These are phyloP conservation scores for Blastomyces parvus DNA, from an alignment of 2,329 filamentous ascomycete genomes.

Conservation along the genomic window DNA sequence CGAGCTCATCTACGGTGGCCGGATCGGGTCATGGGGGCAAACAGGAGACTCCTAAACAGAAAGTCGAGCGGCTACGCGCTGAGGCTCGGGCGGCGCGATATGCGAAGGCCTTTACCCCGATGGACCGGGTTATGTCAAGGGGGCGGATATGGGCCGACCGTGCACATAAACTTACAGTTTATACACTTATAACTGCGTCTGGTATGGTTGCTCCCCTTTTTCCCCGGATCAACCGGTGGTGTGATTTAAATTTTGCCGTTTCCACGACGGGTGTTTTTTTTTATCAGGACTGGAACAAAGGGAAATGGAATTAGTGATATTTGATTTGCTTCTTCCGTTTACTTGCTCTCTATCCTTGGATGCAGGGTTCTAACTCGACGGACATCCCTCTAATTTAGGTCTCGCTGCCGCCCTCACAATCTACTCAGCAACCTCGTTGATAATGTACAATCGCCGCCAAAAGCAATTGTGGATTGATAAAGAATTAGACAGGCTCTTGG, in stretches of 20 bases:
- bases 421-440: constrained; percentile 57
- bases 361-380: constrained; percentile 5
- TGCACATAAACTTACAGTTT: constrained; percentile 51
- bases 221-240: background rate
- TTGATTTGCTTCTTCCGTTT: background rate
- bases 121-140: constrained; percentile 46
- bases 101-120: constrained; percentile 47
- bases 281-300: background rate
- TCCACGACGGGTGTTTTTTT: background rate
- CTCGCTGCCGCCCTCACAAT: constrained; percentile 52
- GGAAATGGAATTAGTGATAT: background rate
- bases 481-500: constrained; percentile 34
- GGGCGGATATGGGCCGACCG: constrained; percentile 51
- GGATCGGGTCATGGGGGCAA: constrained; percentile 9
- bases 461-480: constrained; percentile 51
- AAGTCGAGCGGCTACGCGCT: constrained; percentile 57
- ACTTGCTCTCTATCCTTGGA: background rate
- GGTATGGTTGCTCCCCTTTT: constrained; percentile 35
- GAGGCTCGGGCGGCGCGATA: constrained; percentile 58
- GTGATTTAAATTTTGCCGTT: background rate
- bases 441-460: constrained; percentile 58
- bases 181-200: constrained; percentile 52
- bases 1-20: constrained; percentile 14
- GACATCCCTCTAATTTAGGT: constrained; percentile 33
- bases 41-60: constrained; percentile 57